Percentiles rank a stretch among this genome's conserved stretches.
Conservation (phyloP, 2,329 filamentous ascomycete genomes). For the Sporothrix pallida region DNA sequence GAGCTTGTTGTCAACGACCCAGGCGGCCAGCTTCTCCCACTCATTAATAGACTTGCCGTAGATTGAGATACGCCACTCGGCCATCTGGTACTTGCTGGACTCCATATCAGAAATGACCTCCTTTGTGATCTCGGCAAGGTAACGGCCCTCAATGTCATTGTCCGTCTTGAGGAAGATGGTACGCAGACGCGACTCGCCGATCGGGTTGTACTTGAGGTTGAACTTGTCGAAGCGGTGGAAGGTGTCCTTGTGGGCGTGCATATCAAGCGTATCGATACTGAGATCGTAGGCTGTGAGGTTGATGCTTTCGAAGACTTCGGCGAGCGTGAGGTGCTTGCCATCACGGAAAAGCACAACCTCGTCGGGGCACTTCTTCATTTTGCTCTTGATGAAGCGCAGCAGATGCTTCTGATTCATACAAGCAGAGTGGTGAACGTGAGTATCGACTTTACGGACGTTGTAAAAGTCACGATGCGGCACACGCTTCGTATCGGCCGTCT, state of each 20-base stretch:
- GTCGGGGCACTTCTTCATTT: constrained; percentile 98
- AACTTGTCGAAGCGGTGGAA: constrained; percentile 99
- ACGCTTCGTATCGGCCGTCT: constrained; percentile 96
- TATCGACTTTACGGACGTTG: constrained; percentile 98
- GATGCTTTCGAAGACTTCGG: constrained; percentile 96
- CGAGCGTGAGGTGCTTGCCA: constrained; percentile 86
- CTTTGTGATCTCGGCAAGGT: constrained; percentile 95
- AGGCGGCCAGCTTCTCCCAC: constrained; percentile 96
- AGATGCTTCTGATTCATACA: constrained; percentile 99
- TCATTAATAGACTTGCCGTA: constrained; percentile 92
- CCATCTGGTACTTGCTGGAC: constrained; percentile 99
- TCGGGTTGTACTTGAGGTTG: constrained; percentile 97
- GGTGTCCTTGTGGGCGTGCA: constrained; percentile 98
- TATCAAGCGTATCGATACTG: constrained; percentile 97
- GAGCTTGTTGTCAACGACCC: constrained; percentile 97
- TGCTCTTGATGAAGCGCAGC: constrained; percentile 97
- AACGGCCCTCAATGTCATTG: constrained; percentile 94
- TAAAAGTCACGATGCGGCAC: constrained; percentile 99
- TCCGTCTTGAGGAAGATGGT: constrained; percentile 99
- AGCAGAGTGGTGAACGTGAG: constrained; percentile 97
- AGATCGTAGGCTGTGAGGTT: constrained; percentile 96
- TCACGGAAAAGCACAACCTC: constrained; percentile 93
- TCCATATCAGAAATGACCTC: constrained; percentile 97
- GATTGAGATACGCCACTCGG: constrained; percentile 97
- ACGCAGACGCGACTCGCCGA: constrained; percentile 90